Percentiles rank a stretch among this genome's conserved stretches.
Evolutionary conservation across 768 basidiomycete species (phyloP).

Genomic region (Auriscalpium microsporum): DNA sequence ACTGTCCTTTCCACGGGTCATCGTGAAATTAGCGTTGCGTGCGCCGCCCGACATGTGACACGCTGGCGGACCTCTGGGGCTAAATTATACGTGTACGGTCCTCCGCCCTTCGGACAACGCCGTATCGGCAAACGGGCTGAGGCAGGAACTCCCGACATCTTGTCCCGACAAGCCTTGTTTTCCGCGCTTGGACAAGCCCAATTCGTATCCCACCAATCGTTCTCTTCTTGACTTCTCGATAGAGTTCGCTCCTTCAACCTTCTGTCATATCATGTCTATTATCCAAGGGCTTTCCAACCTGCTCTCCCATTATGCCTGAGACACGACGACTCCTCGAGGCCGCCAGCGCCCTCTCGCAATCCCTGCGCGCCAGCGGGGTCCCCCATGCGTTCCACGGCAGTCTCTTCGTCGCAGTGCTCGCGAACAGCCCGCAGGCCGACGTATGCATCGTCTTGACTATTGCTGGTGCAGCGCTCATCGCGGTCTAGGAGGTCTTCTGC

Average conservation of each 20-base stretch:
- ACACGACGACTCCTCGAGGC: conserved; percentile 71
- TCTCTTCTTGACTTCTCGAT: conserved; percentile 10
- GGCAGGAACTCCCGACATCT: conserved; percentile 4
- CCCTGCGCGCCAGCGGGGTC: conserved; percentile 47
- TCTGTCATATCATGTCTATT: conserved; percentile 44
- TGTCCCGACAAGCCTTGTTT: conserved; percentile 5
- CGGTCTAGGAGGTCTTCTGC: conserved; percentile 69
- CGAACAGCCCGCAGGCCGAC: conserved; percentile 56
- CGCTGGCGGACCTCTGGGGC: conserved; percentile 2
- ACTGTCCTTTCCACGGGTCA: not conserved
- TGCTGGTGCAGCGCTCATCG: not conserved
- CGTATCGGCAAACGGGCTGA: conserved; percentile 6
- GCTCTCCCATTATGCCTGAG: conserved; percentile 47
- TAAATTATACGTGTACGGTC: conserved; percentile 10
- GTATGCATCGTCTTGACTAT: conserved; percentile 32
- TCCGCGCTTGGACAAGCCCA: conserved; percentile 1
- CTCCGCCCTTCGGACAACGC: conserved; percentile 6
- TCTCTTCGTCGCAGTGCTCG: conserved; percentile 60
- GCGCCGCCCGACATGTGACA: conserved; percentile 10
- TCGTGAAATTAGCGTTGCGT: conserved; percentile 9
- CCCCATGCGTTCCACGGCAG: conserved; percentile 81
- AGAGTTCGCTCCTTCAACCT: conserved; percentile 10
- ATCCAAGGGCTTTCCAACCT: conserved; percentile 28
- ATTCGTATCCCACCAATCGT: conserved; percentile 4
- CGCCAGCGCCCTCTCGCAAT: conserved; percentile 61